Conservation (phyloP, 345 rosid species). For the Melaleuca alternifolia region DNA sequence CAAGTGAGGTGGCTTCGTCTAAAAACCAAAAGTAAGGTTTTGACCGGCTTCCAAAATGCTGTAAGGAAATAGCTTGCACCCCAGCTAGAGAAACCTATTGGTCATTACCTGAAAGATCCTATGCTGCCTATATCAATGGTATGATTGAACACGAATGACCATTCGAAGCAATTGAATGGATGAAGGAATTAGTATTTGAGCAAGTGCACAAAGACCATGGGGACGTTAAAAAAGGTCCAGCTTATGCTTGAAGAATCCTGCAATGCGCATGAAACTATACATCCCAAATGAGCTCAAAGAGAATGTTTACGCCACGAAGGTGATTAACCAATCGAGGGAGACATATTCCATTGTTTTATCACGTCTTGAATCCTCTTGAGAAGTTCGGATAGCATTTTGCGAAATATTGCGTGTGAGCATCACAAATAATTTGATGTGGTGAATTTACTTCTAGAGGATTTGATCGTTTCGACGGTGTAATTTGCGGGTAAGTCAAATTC, state of each 20-base stretch:
- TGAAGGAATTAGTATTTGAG: slow-evolving; percentile 20
- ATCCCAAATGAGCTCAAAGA: slow-evolving; percentile 55
- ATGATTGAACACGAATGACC: slow-evolving; percentile 52
- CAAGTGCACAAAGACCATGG: slow-evolving; percentile 30
- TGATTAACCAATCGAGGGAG: too few species aligned
- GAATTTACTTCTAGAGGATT: not conserved
- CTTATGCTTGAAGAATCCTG: slow-evolving; percentile 81
- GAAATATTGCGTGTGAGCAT: too few species aligned
- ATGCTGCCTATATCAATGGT: slow-evolving; percentile 46
- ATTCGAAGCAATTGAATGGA: slow-evolving; percentile 36
- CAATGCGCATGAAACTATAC: slow-evolving; percentile 61
- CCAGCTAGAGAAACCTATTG: slow-evolving; percentile 40
- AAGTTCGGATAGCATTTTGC: too few species aligned
- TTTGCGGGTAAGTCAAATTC: not conserved
- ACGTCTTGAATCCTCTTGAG: too few species aligned
- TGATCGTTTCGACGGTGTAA: too few species aligned
- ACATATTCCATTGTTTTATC: too few species aligned
- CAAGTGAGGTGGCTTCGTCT: slow-evolving; percentile 60
- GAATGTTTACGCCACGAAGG: slow-evolving; percentile 10
- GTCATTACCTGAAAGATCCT: too few species aligned
- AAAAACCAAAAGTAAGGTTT: slow-evolving; percentile 68
- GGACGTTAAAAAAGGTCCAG: slow-evolving; percentile 45
- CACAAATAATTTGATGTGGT: too few species aligned
- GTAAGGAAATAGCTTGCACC: slow-evolving; percentile 15
- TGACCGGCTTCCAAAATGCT: slow-evolving; percentile 57